Percentiles rank a stretch among this genome's conserved stretches.
Evolutionary conservation across 108 stramenopile species (phyloP).

Genomic region (Cyclotella choctawhatcheeana): DNA sequence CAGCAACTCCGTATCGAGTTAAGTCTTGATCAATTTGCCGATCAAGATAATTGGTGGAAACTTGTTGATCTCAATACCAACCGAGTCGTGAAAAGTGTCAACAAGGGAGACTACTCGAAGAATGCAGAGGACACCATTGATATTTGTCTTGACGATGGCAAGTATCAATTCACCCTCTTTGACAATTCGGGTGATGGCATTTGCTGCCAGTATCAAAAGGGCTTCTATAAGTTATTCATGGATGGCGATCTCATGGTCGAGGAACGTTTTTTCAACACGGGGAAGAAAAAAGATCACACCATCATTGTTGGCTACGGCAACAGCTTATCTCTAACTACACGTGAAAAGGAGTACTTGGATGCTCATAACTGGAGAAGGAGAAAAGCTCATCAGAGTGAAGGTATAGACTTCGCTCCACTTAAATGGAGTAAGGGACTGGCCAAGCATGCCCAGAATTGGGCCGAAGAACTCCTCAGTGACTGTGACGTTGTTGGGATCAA

Average conservation of each 20-base stretch:
- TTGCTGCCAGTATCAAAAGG: slow-evolving; percentile 38
- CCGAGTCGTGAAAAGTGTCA: slow-evolving; percentile 17
- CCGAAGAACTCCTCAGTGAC: slow-evolving; percentile 34
- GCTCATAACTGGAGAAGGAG: slow-evolving; percentile 42
- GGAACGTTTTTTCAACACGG: slow-evolving; percentile 23
- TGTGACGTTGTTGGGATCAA: slow-evolving; percentile 38
- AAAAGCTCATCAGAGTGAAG: slow-evolving; percentile 17
- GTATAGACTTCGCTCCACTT: slow-evolving; percentile 28
- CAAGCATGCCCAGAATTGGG: slow-evolving; percentile 24
- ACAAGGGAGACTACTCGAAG: slow-evolving; percentile 12
- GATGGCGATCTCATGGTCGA: slow-evolving; percentile 46
- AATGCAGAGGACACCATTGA: slow-evolving; percentile 21
- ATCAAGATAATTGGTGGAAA: slow-evolving; percentile 48
- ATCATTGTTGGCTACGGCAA: slow-evolving; percentile 41
- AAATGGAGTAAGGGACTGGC: slow-evolving; percentile 34
- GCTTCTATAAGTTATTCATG: slow-evolving; percentile 37
- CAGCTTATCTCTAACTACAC: slow-evolving; percentile 24
- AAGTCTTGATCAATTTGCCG: slow-evolving; percentile 24
- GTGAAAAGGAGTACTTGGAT: slow-evolving; percentile 41
- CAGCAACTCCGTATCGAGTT: slow-evolving; percentile 39
- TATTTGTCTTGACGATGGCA: slow-evolving; percentile 34
- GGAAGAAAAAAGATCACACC: slow-evolving; percentile 20
- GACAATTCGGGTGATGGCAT: slow-evolving; percentile 51
- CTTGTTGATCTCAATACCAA: slow-evolving; percentile 11
- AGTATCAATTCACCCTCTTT: slow-evolving; percentile 36